Evolutionary conservation across 2,329 filamentous ascomycete species (phyloP).

Genomic region (Colletotrichum sp.): DNA sequence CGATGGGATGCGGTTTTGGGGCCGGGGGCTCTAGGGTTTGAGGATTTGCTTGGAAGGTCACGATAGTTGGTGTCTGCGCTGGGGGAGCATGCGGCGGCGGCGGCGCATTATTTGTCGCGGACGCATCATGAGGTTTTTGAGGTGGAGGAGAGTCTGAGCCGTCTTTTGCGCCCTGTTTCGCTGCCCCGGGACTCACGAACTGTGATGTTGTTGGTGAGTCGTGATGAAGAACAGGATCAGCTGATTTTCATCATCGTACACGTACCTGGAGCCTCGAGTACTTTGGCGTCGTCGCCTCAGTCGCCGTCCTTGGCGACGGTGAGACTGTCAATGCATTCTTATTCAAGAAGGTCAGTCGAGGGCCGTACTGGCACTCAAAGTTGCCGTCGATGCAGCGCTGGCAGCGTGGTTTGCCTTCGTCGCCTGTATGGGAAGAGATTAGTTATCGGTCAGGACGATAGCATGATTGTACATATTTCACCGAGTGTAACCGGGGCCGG

Average conservation of each 20-base stretch:
- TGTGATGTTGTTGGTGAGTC: background rate
- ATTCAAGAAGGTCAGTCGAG: slow-evolving; percentile 50
- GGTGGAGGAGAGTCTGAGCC: background rate
- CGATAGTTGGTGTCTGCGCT: background rate
- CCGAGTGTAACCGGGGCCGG: background rate
- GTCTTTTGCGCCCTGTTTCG: background rate
- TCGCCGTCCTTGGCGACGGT: background rate
- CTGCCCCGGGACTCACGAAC: slow-evolving; percentile 8
- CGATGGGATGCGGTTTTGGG: background rate
- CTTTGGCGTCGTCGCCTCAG: background rate
- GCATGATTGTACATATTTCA: background rate
- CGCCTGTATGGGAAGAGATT: slow-evolving; percentile 40
- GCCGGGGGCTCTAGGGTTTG: background rate
- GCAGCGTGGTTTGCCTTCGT: slow-evolving; percentile 55
- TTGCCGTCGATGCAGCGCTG: slow-evolving; percentile 50
- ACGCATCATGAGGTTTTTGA: background rate
- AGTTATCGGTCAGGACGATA: background rate
- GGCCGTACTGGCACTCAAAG: slow-evolving; percentile 53
- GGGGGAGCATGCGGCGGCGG: background rate
- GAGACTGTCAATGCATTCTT: slow-evolving; percentile 51
- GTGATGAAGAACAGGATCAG: background rate
- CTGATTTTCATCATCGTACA: background rate
- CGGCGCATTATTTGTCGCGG: background rate
- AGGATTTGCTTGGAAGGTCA: background rate
- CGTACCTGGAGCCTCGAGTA: slow-evolving; percentile 23